phyloP scores from a whole-genome alignment of 306 rosid species.

The Pachyrhizus erosus region DNA sequence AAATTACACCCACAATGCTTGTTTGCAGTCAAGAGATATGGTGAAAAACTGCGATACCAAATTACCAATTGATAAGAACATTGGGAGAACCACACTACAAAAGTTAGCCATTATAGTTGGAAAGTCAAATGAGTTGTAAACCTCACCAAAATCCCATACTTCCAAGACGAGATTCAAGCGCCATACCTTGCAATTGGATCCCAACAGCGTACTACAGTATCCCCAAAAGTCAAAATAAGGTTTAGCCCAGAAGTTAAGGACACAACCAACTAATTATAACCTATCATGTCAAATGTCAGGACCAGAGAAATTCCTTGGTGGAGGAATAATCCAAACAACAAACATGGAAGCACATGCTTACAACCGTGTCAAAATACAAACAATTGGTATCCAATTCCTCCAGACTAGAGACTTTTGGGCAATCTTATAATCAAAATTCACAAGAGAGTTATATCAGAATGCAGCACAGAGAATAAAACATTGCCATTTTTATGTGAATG shows the following conservation, averaged over 20 bases:
- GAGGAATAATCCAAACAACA: constrained; percentile 9
- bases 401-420: background rate
- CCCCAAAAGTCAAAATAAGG: background rate
- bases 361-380: background rate
- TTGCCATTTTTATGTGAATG: background rate
- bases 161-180: background rate
- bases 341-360: background rate
- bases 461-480: constrained; percentile 22
- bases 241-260: background rate
- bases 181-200: background rate
- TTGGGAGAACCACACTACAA: background rate
- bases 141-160: background rate
- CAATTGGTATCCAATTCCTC: background rate
- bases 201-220: background rate
- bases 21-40: background rate
- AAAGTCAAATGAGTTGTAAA: background rate
- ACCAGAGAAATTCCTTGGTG: background rate
- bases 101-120: background rate
- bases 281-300: background rate
- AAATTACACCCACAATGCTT: background rate
- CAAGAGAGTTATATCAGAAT: constrained; percentile 4
- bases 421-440: constrained; percentile 18
- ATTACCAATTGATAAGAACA: background rate
- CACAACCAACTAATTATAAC: constrained; percentile 3
- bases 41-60: background rate